A percentile compares a stretch with the other conserved stretches of the same genome.
Evolutionary conservation across 2,329 filamentous ascomycete genomes (phyloP).

Genomic region (Sphaerulina musiva): DNA sequence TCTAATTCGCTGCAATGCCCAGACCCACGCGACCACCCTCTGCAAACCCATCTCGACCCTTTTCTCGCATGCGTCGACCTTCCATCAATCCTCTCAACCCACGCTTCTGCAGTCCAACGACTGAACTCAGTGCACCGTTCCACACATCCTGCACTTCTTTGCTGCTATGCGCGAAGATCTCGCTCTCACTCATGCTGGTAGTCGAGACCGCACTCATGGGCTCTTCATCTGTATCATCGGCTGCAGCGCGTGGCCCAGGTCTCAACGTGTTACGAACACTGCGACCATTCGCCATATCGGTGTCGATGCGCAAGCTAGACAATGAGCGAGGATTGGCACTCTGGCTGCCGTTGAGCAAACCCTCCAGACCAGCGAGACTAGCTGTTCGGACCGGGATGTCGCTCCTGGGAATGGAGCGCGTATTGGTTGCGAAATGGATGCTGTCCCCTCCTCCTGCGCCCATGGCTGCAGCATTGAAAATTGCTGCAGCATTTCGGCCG

Average conservation of each 20-base stretch:
- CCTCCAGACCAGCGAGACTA: constrained; percentile 43
- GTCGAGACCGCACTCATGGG: constrained; percentile 33
- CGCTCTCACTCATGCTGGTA: constrained; percentile 32
- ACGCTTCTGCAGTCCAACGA: constrained; percentile 91
- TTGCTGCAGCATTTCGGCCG: constrained; percentile 86
- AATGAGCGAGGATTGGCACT: constrained; percentile 21
- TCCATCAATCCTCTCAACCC: constrained; percentile 92
- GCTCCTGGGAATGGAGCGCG: constrained; percentile 30
- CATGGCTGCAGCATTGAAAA: constrained; percentile 98
- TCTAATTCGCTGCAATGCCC: constrained; percentile 28
- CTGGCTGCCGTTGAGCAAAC: constrained; percentile 38
- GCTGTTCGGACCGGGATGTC: constrained; percentile 43
- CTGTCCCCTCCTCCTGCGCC: constrained; percentile 86
- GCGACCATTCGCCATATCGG: constrained; percentile 41
- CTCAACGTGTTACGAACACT: constrained; percentile 33
- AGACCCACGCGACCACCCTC: constrained; percentile 33
- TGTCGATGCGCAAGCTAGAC: constrained; percentile 45
- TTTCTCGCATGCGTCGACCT: constrained; percentile 74
- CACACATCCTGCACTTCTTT: constrained; percentile 60
- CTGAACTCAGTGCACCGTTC: constrained; percentile 73
- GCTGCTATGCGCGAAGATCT: constrained; percentile 33
- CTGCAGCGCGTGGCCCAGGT: constrained; percentile 27
- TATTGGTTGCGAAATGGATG: constrained; percentile 54
- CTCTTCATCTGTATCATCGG: constrained; percentile 34
- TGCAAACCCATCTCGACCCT: constrained; percentile 41